phyloP scores from a whole-genome alignment of 805 yeast genomes.

The Cyberlindnera bimundalis region DNA sequence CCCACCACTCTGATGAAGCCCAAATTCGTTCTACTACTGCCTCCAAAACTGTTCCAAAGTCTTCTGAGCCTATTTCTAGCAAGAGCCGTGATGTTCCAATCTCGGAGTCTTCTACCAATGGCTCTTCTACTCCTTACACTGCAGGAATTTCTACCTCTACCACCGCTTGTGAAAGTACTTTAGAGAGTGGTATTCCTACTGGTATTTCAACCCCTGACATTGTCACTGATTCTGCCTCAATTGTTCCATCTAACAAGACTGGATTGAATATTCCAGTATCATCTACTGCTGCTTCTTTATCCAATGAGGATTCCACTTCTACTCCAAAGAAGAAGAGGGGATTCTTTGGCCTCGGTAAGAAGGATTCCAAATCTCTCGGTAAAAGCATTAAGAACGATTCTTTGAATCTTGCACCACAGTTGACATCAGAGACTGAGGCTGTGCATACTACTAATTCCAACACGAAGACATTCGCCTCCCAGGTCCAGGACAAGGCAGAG shows the following conservation, averaged over 20 bases:
- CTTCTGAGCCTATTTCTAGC: constrained; percentile 2
- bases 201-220: no score
- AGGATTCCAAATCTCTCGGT: no score
- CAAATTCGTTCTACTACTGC: constrained; percentile 17
- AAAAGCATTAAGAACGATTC: no score
- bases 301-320: constrained; percentile 1
- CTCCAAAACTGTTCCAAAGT: constrained; percentile 21
- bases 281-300: constrained; percentile 1
- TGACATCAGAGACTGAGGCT: no score
- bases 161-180: no score
- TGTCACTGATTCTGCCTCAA: neutral
- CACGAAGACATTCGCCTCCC: no score
- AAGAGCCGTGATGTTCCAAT: neutral
- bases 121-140: neutral
- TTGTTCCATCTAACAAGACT: constrained; percentile 10
- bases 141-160: no score
- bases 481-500: constrained; percentile 6
- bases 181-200: no score
- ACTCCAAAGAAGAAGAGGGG: constrained; percentile 13
- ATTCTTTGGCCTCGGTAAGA: constrained; percentile 12
- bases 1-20: constrained; percentile 10
- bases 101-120: constrained; percentile 1
- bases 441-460: no score
- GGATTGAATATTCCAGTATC: constrained; percentile 11
- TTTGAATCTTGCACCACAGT: no score